Conservation (phyloP, 805 yeast species). For the Jamesozyma gamospora region DNA sequence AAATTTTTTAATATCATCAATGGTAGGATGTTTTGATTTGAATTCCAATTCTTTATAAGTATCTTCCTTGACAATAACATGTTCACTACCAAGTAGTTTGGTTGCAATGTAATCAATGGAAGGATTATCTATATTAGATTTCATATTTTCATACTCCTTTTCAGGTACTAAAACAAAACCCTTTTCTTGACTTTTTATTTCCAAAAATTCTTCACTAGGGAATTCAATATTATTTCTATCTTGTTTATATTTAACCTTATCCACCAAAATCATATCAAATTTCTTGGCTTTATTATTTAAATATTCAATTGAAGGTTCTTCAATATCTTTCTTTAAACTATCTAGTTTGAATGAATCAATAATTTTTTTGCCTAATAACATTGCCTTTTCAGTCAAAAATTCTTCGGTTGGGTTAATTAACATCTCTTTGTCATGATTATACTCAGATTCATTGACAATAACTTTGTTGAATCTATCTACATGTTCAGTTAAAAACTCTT, state of each 20-base stretch:
- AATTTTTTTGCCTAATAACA: constrained; percentile 1
- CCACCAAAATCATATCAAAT: not conserved
- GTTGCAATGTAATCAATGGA: constrained; percentile 1
- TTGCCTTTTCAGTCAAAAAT: constrained; percentile 7
- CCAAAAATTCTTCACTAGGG: not conserved
- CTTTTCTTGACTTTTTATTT: not conserved
- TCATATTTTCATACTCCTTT: constrained; percentile 2
- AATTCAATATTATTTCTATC: not conserved
- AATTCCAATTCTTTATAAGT: constrained; percentile 1
- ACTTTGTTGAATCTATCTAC: no score
- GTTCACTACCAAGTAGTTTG: not conserved
- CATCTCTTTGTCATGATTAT: not conserved
- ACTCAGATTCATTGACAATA: no score
- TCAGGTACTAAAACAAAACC: constrained; percentile 1
- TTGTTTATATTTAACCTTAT: not conserved
- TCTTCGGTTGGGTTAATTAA: not conserved
- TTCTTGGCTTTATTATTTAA: not conserved
- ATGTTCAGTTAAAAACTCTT: not conserved
- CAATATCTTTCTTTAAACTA: not conserved
- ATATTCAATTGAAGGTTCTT: not conserved
- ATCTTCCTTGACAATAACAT: not conserved
- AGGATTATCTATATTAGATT: not conserved
- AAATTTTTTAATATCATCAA: not conserved
- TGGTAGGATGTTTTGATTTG: not conserved
- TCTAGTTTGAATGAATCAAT: not conserved